Conservation (phyloP, 345 rosid species). For the Chamaenerion angustifolium region DNA sequence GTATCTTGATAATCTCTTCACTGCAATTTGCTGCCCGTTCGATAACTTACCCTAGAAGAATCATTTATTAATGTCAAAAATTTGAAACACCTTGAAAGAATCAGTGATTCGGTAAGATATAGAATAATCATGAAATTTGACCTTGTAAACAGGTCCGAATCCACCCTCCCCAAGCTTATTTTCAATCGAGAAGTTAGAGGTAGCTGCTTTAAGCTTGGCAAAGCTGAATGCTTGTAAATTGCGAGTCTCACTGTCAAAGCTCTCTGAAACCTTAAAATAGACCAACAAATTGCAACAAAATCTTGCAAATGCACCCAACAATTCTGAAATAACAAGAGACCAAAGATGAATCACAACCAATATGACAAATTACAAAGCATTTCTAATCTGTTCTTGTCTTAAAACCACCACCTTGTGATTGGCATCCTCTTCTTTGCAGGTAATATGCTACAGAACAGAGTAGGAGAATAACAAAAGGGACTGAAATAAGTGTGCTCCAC, state of each 20-base stretch:
- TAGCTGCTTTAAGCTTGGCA: constrained; percentile 18
- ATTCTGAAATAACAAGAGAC: background rate
- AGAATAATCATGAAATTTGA: background rate
- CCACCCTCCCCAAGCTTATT: constrained; percentile 35
- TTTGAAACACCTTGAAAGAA: background rate
- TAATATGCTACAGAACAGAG: constrained; percentile 1
- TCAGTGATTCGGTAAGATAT: background rate
- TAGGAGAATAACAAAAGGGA: constrained; percentile 10
- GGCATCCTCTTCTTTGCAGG: constrained; percentile 7
- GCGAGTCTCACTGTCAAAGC: constrained; percentile 10
- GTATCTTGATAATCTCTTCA: constrained; percentile 25
- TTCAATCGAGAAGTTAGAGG: constrained; percentile 20
- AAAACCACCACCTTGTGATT: constrained; percentile 12
- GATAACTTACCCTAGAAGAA: constrained; percentile 16
- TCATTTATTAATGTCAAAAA: background rate
- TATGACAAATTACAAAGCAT: too few relatives aligned
- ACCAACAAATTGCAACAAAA: background rate
- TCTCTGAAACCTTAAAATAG: background rate
- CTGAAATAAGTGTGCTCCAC: constrained; percentile 12
- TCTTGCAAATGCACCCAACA: background rate
- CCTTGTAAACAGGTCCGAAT: constrained; percentile 35
- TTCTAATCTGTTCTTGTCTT: too few relatives aligned
- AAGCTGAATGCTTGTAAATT: constrained; percentile 15
- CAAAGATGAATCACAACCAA: background rate
- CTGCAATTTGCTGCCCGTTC: constrained; percentile 26